These are phyloP conservation scores for Emergomyces africanus DNA, from an alignment of 2,329 filamentous ascomycete genomes.

Conservation along the genomic window DNA sequence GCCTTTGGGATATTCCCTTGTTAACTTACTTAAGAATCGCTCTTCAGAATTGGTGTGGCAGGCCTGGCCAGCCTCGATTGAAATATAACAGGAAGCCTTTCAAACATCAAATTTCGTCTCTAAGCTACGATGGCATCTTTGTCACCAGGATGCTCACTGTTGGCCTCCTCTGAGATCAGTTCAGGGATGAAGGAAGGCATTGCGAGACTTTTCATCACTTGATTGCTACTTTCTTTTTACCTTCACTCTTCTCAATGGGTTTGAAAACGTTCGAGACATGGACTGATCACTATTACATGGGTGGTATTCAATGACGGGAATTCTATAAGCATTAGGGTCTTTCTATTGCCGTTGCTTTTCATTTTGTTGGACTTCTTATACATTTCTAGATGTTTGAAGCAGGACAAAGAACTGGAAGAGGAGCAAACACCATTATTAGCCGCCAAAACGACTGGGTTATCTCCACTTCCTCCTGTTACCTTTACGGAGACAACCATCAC, in stretches of 20 bases:
- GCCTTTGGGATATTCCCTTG: not conserved
- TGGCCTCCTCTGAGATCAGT: not conserved
- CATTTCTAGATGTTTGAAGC: not conserved
- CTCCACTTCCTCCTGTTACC: not conserved
- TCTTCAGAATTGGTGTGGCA: not conserved
- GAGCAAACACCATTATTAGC: not conserved
- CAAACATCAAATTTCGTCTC: not conserved
- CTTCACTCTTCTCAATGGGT: not conserved
- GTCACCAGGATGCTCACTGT: not conserved
- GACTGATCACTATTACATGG: not conserved
- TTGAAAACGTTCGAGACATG: not conserved
- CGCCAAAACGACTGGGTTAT: not conserved
- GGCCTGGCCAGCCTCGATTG: not conserved
- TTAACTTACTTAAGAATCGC: not conserved
- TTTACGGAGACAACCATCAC: not conserved
- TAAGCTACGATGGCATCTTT: not conserved
- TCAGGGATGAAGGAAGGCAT: not conserved
- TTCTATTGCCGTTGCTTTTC: not conserved
- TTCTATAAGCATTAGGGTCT: not conserved
- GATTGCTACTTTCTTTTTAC: not conserved
- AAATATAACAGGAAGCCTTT: not conserved
- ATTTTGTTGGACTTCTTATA: not conserved
- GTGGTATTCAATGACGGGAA: not conserved
- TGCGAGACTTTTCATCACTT: not conserved
- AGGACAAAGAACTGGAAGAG: not conserved